Evolutionary conservation across 495 filamentous ascomycete genomes (phyloP), one percentile per base, ranked within the genome.

Genomic region (Stereocaulon alpinum): DNA sequence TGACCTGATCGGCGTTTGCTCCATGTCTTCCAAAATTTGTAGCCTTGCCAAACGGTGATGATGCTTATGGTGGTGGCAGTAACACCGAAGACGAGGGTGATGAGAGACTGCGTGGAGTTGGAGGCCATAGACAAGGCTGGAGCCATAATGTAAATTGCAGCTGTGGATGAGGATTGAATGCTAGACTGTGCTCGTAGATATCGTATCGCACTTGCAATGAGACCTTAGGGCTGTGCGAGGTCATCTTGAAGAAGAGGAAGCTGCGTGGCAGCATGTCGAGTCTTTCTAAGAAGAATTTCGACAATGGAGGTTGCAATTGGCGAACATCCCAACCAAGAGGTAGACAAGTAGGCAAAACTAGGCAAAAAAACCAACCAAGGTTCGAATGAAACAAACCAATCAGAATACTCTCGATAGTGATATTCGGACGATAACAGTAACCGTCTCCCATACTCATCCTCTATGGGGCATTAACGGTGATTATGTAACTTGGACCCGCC

Each of bases 61-160:
- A 50, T 45, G 48, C 61, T 40, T 17, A 62, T 62, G 18, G n/a
- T 20, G 4, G 34, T 55, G 18, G 61, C 61, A 55, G 41, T 52
- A 14, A 62, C 12, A 17, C 61, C 61, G 41, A 62, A 59, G 14
- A 54, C 48, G 44, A 56, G n/a, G 27, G 37, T 61, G 59, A 44
- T 27, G 34, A 53, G 4, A 10, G 15, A 18, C 50, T 57, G 14
- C 24, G 37, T 56, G 4, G 29, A 45, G 27, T 27, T 59, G 37
- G 61, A 60, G 6, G 32, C 32, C 32, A 34, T 34, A 4, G 32
- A 34, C 37, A 58, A 60, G 24, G 29, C 44, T 53, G 60, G 32
- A 34, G 32, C 32, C 32, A 34, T 34, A 3, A 34, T 3, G 6
- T 6, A 34, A 34, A 10, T 6, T 34, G 2, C 32, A 34, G 32